Conservation (phyloP, 2,329 filamentous ascomycete genomes). For the Biscogniauxia sp. region DNA sequence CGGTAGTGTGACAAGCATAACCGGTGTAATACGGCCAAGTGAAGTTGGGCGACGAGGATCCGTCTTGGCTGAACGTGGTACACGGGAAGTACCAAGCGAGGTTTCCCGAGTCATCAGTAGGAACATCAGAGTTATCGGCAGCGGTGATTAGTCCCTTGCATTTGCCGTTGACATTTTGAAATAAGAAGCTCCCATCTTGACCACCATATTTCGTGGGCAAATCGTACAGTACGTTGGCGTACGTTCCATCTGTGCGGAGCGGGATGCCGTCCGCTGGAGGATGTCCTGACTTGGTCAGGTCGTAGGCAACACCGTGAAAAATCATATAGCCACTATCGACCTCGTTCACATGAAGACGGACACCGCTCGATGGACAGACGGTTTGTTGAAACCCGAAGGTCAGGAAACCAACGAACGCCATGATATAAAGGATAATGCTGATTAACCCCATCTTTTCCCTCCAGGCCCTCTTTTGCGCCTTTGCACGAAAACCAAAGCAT, state of each 20-base stretch:
- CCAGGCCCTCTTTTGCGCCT: slow-evolving; percentile 89
- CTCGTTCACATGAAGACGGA: slow-evolving; percentile 77
- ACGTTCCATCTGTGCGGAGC: slow-evolving; percentile 41
- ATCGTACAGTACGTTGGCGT: slow-evolving; percentile 82
- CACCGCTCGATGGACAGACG: slow-evolving; percentile 73
- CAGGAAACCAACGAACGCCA: slow-evolving; percentile 85
- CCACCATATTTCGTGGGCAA: slow-evolving; percentile 78
- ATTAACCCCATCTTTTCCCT: slow-evolving; percentile 96
- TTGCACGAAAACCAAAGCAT: slow-evolving; percentile 82
- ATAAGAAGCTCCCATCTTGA: slow-evolving; percentile 94
- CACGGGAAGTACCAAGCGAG: slow-evolving; percentile 98
- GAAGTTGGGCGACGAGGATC: slow-evolving; percentile 72
- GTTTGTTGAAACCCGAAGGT: slow-evolving; percentile 94
- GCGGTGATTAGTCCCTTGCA: slow-evolving; percentile 88
- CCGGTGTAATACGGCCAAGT: slow-evolving; percentile 77
- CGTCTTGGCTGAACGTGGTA: slow-evolving; percentile 87
- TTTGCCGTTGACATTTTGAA: slow-evolving; percentile 96
- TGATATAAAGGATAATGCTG: slow-evolving; percentile 87
- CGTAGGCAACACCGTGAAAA: slow-evolving; percentile 88
- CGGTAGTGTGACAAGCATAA: slow-evolving; percentile 83
- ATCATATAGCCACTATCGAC: slow-evolving; percentile 88
- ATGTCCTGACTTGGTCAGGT: slow-evolving; percentile 74
- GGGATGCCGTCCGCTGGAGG: slow-evolving; percentile 78
- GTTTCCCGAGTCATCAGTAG: slow-evolving; percentile 67
- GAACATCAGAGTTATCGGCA: slow-evolving; percentile 70